phyloP scores from a whole-genome alignment of 2,329 filamentous ascomycete species.

The Dothiorella sarmentorum region DNA sequence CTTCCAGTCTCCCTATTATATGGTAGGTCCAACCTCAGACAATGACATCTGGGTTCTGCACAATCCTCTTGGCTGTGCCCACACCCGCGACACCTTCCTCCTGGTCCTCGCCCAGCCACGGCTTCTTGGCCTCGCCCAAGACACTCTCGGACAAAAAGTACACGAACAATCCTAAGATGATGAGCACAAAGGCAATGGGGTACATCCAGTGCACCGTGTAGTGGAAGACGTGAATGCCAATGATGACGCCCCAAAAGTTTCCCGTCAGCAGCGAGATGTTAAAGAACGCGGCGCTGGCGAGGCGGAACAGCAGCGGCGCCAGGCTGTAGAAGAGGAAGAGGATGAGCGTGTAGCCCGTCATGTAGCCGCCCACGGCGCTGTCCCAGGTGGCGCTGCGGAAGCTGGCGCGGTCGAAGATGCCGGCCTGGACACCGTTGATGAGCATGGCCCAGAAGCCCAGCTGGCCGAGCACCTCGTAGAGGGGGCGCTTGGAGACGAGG shows the following conservation, averaged over 20 bases:
- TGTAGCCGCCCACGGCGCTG: conserved; percentile 66
- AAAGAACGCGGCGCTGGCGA: conserved; percentile 90
- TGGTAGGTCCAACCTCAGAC: conserved; percentile 26
- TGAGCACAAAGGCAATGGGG: conserved; percentile 90
- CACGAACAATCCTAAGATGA: conserved; percentile 77
- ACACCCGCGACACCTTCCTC: conserved; percentile 74
- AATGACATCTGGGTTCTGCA: conserved; percentile 39
- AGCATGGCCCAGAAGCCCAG: conserved; percentile 74
- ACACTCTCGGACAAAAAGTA: conserved; percentile 85
- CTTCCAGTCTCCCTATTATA: not conserved
- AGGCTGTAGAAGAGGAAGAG: conserved; percentile 83
- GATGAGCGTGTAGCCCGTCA: conserved; percentile 84
- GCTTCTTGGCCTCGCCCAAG: conserved; percentile 86
- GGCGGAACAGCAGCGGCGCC: conserved; percentile 81
- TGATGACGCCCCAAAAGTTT: conserved; percentile 96
- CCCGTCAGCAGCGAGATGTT: conserved; percentile 91
- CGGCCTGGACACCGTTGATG: conserved; percentile 88
- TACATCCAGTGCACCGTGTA: conserved; percentile 83
- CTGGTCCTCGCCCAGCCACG: conserved; percentile 88
- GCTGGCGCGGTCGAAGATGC: conserved; percentile 79
- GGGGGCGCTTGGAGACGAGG: conserved; percentile 77
- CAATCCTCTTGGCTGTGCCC: conserved; percentile 75
- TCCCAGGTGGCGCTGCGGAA: conserved; percentile 55
- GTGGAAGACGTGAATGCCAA: conserved; percentile 83
- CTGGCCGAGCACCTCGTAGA: conserved; percentile 92